phyloP scores from a whole-genome alignment of 2,329 filamentous ascomycete genomes.

The Sordariomycetes sp. region DNA sequence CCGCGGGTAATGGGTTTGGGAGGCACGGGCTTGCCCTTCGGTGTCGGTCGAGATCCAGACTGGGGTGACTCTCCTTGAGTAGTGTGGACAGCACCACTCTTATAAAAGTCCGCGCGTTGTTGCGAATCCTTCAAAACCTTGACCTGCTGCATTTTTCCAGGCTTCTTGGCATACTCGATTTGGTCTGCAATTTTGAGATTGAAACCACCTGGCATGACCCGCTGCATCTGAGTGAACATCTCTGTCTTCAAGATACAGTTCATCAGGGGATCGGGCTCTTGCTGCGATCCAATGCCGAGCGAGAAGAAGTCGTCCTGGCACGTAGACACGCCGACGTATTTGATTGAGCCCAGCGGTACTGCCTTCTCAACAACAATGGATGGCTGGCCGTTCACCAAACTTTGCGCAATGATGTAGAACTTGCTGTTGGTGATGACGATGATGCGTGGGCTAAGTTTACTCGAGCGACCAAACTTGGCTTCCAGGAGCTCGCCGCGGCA shows the following conservation, averaged over 20 bases:
- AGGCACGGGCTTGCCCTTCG: slow-evolving; percentile 76
- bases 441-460: slow-evolving; percentile 81
- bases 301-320: slow-evolving; percentile 96
- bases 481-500: slow-evolving; percentile 85
- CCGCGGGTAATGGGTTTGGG: slow-evolving; percentile 88
- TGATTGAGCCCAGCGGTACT: slow-evolving; percentile 78
- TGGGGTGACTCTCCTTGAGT: slow-evolving; percentile 73
- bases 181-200: slow-evolving; percentile 74
- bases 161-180: slow-evolving; percentile 97
- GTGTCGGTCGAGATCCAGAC: slow-evolving; percentile 75
- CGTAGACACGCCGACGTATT: slow-evolving; percentile 73
- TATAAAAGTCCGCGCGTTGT: slow-evolving; percentile 74
- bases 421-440: slow-evolving; percentile 78
- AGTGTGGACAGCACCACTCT: slow-evolving; percentile 86
- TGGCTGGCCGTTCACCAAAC: slow-evolving; percentile 70
- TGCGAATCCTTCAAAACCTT: slow-evolving; percentile 86
- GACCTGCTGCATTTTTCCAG: slow-evolving; percentile 79
- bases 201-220: slow-evolving; percentile 68
- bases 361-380: slow-evolving; percentile 75
- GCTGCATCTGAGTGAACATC: slow-evolving; percentile 85
- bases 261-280: slow-evolving; percentile 87
- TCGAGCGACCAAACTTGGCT: slow-evolving; percentile 92
- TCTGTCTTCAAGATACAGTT: slow-evolving; percentile 96
- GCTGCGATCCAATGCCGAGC: slow-evolving; percentile 76
- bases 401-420: slow-evolving; percentile 83